A percentile compares a stretch with the other conserved stretches of the same genome.
Evolutionary conservation across 257 asterid genomes (phyloP).

Genomic region (Solanum appendiculatum): DNA sequence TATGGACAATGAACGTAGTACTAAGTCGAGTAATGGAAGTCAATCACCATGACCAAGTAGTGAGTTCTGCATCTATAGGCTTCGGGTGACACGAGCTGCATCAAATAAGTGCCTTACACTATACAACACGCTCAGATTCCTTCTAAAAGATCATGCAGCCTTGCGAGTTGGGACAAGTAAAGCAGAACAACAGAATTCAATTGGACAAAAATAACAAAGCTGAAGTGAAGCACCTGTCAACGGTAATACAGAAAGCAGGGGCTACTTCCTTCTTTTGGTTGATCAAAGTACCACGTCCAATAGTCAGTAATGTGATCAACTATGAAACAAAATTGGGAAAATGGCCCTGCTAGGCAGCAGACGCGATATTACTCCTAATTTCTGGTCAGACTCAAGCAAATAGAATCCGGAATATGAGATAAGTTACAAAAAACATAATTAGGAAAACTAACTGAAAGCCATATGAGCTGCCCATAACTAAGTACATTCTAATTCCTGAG

Average conservation of each 20-base stretch:
- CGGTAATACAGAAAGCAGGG: neutral
- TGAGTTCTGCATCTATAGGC: neutral
- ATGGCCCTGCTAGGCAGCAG: neutral
- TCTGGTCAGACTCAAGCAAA: neutral
- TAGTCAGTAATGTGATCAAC: neutral
- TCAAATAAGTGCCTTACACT: neutral
- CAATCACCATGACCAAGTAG: neutral
- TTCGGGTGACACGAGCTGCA: neutral
- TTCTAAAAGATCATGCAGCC: neutral
- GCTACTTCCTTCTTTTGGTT: neutral
- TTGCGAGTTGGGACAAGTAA: neutral
- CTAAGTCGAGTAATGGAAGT: neutral
- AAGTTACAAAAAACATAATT: neutral
- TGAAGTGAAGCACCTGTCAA: neutral
- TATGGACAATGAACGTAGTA: neutral
- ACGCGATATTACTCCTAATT: neutral
- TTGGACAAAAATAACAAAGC: neutral
- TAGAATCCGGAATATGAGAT: neutral
- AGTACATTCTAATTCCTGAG: neutral
- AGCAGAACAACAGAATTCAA: neutral
- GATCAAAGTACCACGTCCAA: neutral
- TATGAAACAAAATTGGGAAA: neutral
- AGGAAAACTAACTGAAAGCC: neutral
- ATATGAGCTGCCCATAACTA: neutral
- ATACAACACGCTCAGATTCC: neutral